phyloP scores from a whole-genome alignment of 139 green algal genomes.

The Zygnema cylindricum region DNA sequence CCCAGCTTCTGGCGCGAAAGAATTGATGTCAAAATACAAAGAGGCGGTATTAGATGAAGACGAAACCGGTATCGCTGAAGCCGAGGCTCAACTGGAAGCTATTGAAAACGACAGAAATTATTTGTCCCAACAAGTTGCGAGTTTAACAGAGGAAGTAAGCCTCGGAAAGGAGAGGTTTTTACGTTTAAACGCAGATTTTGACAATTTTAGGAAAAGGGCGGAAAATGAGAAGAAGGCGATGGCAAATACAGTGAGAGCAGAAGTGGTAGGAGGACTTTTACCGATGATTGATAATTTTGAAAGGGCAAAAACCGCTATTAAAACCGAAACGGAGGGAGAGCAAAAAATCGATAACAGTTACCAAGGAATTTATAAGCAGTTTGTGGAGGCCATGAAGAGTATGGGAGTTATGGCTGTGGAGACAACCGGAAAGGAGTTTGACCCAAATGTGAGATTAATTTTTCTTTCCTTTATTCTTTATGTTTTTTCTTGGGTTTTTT shows the following conservation, averaged over 20 bases:
- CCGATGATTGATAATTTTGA: conserved; percentile 97
- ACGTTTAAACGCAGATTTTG: conserved; percentile 94
- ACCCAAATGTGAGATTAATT: conserved; percentile 84
- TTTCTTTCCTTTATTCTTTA: conserved; percentile 12
- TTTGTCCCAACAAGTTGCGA: conserved; percentile 26
- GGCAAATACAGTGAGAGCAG: conserved; percentile 68
- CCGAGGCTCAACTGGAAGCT: conserved; percentile 65
- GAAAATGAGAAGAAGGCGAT: conserved; percentile 80
- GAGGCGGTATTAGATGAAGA: not conserved
- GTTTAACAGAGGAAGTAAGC: conserved; percentile 43
- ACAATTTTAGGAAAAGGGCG: conserved; percentile 96
- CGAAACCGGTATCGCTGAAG: conserved; percentile 14
- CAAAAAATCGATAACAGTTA: conserved; percentile 90
- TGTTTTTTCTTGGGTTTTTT: not conserved
- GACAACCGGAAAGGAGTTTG: conserved; percentile 85
- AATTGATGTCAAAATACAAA: not conserved
- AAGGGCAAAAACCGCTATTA: conserved; percentile 79
- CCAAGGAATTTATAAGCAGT: conserved; percentile 93
- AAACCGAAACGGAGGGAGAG: conserved; percentile 89
- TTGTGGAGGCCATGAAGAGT: conserved; percentile 87
- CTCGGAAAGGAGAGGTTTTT: conserved; percentile 65
- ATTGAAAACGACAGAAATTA: conserved; percentile 54
- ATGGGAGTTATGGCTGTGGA: conserved; percentile 86
- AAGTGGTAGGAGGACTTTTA: conserved; percentile 82
- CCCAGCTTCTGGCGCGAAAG: not conserved